These are phyloP conservation scores for Scutellaria barbata DNA, from an alignment of 257 asterid genomes.

Conservation along the genomic window DNA sequence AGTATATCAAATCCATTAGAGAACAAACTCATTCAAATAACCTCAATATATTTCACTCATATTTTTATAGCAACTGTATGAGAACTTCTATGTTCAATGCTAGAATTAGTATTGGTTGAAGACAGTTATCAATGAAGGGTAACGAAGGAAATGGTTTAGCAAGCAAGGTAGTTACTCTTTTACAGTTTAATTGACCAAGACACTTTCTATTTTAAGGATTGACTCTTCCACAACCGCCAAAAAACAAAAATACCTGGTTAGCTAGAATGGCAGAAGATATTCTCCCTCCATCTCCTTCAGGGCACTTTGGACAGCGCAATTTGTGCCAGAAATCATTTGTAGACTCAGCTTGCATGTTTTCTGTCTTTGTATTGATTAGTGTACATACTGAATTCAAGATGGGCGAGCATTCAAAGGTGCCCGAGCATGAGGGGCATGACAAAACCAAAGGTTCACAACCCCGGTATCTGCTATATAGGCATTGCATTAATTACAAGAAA, in stretches of 20 bases:
- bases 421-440: constrained; percentile 87
- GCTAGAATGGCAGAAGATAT: constrained; percentile 71
- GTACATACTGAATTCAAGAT: constrained; percentile 68
- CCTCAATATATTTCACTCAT: background rate
- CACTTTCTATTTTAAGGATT: background rate
- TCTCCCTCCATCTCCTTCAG: constrained; percentile 67
- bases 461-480: constrained; percentile 66
- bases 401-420: constrained; percentile 67
- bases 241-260: constrained; percentile 67
- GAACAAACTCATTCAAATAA: background rate
- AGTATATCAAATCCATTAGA: background rate
- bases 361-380: constrained; percentile 53
- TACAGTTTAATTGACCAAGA: background rate
- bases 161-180: background rate
- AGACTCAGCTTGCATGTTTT: constrained; percentile 46
- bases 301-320: constrained; percentile 82
- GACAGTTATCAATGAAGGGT: background rate
- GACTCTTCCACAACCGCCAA: constrained; percentile 7
- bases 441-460: constrained; percentile 83
- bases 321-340: constrained; percentile 69
- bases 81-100: no score
- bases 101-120: no score
- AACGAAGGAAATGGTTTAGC: background rate
- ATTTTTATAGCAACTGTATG: no score
- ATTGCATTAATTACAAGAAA: constrained; percentile 25